phyloP scores from a whole-genome alignment of 2,329 filamentous ascomycete genomes.

The Fusarium coicis region DNA sequence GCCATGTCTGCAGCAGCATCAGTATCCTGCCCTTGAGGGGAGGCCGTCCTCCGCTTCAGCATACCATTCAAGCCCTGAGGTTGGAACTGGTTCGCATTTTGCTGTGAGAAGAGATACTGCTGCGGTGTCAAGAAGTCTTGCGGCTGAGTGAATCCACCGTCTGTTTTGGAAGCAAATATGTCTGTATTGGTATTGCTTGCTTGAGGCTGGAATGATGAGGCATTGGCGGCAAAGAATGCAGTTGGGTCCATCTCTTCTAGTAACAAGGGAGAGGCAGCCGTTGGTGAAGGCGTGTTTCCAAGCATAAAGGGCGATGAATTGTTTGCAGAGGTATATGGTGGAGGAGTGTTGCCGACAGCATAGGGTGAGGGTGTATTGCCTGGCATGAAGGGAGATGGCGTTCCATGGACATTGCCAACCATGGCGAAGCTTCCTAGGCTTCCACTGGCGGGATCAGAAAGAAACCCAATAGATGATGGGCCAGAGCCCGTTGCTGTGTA shows the following conservation, averaged over 20 bases:
- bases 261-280: constrained; percentile 55
- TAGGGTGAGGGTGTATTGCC: constrained; percentile 23
- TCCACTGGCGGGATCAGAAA: constrained; percentile 62
- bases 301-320: constrained; percentile 31
- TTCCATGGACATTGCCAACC: constrained; percentile 51
- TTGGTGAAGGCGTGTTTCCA: constrained; percentile 44
- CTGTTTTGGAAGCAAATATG: constrained; percentile 47
- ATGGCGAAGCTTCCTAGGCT: constrained; percentile 64
- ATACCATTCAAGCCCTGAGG: constrained; percentile 43
- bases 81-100: constrained; percentile 40
- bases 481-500: constrained; percentile 49
- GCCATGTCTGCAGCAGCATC: constrained; percentile 44
- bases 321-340: constrained; percentile 10
- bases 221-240: constrained; percentile 49
- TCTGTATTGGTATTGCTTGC: constrained; percentile 37
- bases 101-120: constrained; percentile 53
- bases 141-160: constrained; percentile 47
- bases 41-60: constrained; percentile 16
- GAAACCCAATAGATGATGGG: constrained; percentile 55
- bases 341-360: constrained; percentile 37
- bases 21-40: constrained; percentile 30
- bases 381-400: constrained; percentile 24
- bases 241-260: constrained; percentile 53
- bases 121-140: constrained; percentile 52
- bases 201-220: constrained; percentile 45